Percentiles rank a stretch among this genome's conserved stretches.
Conservation (phyloP, 2,329 filamentous ascomycete species). For the Lasiodiplodia theobromae region DNA sequence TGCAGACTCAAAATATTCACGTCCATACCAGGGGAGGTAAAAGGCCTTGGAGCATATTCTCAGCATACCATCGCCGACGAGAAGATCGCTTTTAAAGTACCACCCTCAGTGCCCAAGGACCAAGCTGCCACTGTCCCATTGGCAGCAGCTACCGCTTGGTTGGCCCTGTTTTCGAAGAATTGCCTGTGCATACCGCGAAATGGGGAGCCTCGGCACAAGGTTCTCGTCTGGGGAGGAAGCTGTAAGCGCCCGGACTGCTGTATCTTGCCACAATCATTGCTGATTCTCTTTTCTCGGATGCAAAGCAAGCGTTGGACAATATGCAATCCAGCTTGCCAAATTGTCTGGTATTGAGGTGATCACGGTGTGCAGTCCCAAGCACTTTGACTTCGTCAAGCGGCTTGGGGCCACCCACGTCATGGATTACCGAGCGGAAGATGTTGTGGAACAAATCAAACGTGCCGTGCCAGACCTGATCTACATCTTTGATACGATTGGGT, state of each 20-base stretch:
- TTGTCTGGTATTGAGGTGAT: slow-evolving; percentile 52
- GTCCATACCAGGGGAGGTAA: slow-evolving; percentile 35
- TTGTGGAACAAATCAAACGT: slow-evolving; percentile 46
- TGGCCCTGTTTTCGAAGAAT: slow-evolving; percentile 50
- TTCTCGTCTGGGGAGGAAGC: slow-evolving; percentile 56
- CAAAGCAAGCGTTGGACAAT: slow-evolving; percentile 48
- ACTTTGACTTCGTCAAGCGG: slow-evolving; percentile 39
- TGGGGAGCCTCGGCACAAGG: slow-evolving; percentile 26
- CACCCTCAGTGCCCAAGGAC: slow-evolving; percentile 38
- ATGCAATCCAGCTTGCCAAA: slow-evolving; percentile 53
- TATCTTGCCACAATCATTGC: neutral
- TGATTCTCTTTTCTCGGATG: slow-evolving; percentile 32
- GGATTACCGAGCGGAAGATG: slow-evolving; percentile 50
- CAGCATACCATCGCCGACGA: slow-evolving; percentile 53
- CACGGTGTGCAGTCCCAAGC: slow-evolving; percentile 46
- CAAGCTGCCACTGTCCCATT: slow-evolving; percentile 51
- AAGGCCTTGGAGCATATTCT: slow-evolving; percentile 49
- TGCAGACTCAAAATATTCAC: neutral
- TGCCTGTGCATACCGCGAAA: slow-evolving; percentile 45
- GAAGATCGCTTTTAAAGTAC: slow-evolving; percentile 51
- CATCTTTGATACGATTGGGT: slow-evolving; percentile 55
- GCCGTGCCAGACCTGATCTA: slow-evolving; percentile 45
- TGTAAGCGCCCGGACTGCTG: slow-evolving; percentile 40
- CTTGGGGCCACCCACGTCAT: slow-evolving; percentile 45
- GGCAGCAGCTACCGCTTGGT: slow-evolving; percentile 49